A percentile compares a stretch with the other conserved stretches of the same genome.
These are phyloP conservation scores for Kalmanozyma brasiliensis DNA, from an alignment of 1,284 basidiomycete genomes.

Conservation along the genomic window DNA sequence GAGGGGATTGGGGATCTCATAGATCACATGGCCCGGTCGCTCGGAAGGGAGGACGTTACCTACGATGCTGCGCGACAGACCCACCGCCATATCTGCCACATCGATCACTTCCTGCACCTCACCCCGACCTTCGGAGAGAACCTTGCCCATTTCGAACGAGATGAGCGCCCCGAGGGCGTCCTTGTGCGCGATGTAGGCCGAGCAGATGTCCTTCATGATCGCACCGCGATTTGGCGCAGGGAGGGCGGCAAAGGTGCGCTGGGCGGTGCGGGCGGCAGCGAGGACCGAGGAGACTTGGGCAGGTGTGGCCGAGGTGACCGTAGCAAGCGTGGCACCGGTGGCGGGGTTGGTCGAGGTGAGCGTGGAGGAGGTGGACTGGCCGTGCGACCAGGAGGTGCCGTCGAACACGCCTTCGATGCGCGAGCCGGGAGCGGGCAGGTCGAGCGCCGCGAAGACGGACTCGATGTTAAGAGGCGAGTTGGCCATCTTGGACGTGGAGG, in stretches of 20 bases:
- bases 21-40: constrained; percentile 52
- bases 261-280: constrained; percentile 77
- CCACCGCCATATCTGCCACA: constrained; percentile 83
- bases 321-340: constrained; percentile 52
- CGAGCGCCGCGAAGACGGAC: constrained; percentile 25
- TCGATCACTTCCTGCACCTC: constrained; percentile 96
- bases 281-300: constrained; percentile 77
- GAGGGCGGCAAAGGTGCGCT: constrained; percentile 76
- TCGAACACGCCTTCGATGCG: constrained; percentile 53
- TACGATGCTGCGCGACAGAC: constrained; percentile 87
- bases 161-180: constrained; percentile 81
- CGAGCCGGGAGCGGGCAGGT: constrained; percentile 39
- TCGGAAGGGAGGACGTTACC: constrained; percentile 60
- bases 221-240: constrained; percentile 89
- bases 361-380: constrained; percentile 12
- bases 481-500: not conserved
- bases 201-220: constrained; percentile 85
- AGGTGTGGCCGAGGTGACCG: constrained; percentile 73
- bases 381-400: constrained; percentile 47
- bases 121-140: constrained; percentile 87
- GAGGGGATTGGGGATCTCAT: constrained; percentile 81
- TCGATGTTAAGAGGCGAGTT: constrained; percentile 16
- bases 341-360: constrained; percentile 57
- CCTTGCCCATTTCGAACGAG: constrained; percentile 87
- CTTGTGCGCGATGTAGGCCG: constrained; percentile 81